Evolutionary conservation across 495 filamentous ascomycete genomes (phyloP), one percentile per base, ranked within the genome.

Genomic region (Astrothelium macrocarpum): DNA sequence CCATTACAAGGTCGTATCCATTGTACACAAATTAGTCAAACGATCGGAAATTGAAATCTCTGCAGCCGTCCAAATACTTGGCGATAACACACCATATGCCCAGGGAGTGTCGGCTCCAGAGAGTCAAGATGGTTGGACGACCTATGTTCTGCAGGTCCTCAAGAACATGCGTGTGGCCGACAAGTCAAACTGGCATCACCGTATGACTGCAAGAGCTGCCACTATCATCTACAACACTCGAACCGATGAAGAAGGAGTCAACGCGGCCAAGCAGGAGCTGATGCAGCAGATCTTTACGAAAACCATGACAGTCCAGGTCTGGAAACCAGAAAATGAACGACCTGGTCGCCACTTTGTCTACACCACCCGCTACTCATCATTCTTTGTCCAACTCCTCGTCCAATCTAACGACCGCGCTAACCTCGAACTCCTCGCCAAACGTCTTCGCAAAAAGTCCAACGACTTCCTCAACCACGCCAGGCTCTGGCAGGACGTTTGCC

Each of bases 121-220:
- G 31, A 83, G 85, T 29, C 64, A 74, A 14, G 85, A 85, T 34
- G 36, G 16, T 43, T 98, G 93, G 89, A 85, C 89, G 58, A 70
- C 78, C 12, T 95, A 89, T 67, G 81, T 93, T 28, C 80, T 94
- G 11, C 79, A 84, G 59, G 83, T 87, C 2, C 75, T 97, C 58
- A 86, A 84, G 60, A 82, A 83, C 59, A 81, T 97, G 60, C 87
- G 90, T 64, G 84, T 83, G 58, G 90, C 90, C 26, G 94, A 99
- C 70, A 96, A 96, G 75, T 86, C 88, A 2, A 91, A 95, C 69
- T 99, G 94, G 94, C 94, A 99, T 72, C 94, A 99, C 69, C 88
- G 94, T 1, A 90, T 99, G 78, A 87, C 89, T 66, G 82, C 84
- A 58, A 85, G 91, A 36, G 78, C 84, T 67, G 91, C 91, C 11